Conservation (phyloP, 2,329 filamentous ascomycete genomes). For the Emydomyces testavorans region DNA sequence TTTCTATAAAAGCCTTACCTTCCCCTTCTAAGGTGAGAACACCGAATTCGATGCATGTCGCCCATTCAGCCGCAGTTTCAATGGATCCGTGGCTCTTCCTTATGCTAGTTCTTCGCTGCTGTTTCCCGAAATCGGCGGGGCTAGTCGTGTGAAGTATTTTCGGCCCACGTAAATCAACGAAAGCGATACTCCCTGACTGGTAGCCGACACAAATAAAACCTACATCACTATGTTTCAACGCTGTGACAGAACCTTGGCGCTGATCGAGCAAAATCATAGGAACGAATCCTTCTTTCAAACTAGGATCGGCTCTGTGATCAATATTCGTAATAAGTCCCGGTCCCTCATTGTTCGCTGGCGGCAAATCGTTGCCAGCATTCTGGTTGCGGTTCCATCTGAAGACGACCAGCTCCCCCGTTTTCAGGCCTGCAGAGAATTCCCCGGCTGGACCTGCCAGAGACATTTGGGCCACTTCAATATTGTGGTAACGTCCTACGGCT, state of each 20-base stretch:
- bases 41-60: slow-evolving; percentile 75
- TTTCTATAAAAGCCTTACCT: slow-evolving; percentile 30
- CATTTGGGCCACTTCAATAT: slow-evolving; percentile 66
- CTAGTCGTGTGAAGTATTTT: slow-evolving; percentile 66
- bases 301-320: slow-evolving; percentile 56
- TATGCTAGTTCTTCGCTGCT: slow-evolving; percentile 66
- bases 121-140: slow-evolving; percentile 60
- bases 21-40: slow-evolving; percentile 91
- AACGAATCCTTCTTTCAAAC: slow-evolving; percentile 66
- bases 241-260: slow-evolving; percentile 68
- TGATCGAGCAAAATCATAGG: slow-evolving; percentile 74
- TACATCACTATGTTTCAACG: slow-evolving; percentile 74
- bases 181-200: slow-evolving; percentile 64
- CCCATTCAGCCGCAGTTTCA: slow-evolving; percentile 53
- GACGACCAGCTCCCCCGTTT: slow-evolving; percentile 70
- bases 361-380: slow-evolving; percentile 53
- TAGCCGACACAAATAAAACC: slow-evolving; percentile 85
- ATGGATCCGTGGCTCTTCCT: slow-evolving; percentile 42
- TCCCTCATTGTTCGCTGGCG: slow-evolving; percentile 42
- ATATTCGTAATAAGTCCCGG: slow-evolving; percentile 66
- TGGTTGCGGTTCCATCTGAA: slow-evolving; percentile 82
- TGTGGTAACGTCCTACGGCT: slow-evolving; percentile 65
- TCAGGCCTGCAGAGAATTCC: slow-evolving; percentile 73
- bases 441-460: slow-evolving; percentile 69
- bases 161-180: slow-evolving; percentile 82